Percentiles rank a stretch among this genome's conserved stretches.
These are phyloP conservation scores for Dothiorella sarmentorum DNA, from an alignment of 2,329 filamentous ascomycete genomes.

Conservation along the genomic window DNA sequence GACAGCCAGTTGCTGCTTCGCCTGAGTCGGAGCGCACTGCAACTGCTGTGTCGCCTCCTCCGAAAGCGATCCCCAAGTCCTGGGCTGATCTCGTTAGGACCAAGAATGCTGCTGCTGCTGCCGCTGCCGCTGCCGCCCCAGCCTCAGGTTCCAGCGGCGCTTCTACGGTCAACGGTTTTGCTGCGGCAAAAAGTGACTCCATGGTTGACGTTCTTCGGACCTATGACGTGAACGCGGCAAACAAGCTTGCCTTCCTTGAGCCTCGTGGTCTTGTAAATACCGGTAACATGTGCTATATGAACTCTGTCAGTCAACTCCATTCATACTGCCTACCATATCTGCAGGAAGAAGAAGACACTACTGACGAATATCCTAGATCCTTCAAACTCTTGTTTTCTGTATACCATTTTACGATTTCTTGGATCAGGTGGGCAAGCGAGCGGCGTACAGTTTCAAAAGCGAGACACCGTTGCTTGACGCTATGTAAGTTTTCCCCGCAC, in stretches of 20 bases:
- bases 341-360: background rate
- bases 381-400: slow-evolving; percentile 94
- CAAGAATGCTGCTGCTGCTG: slow-evolving; percentile 40
- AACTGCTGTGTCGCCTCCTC: slow-evolving; percentile 39
- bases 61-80: slow-evolving; percentile 55
- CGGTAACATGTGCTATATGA: slow-evolving; percentile 99
- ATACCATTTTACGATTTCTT: slow-evolving; percentile 92
- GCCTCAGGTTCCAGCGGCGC: slow-evolving; percentile 27
- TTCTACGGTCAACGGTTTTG: slow-evolving; percentile 39
- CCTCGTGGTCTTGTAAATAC: slow-evolving; percentile 93
- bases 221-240: slow-evolving; percentile 63
- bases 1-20: slow-evolving; percentile 19
- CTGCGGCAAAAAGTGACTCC: slow-evolving; percentile 54
- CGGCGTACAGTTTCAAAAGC: slow-evolving; percentile 88
- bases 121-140: slow-evolving; percentile 25
- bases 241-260: slow-evolving; percentile 78
- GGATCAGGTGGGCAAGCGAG: slow-evolving; percentile 78
- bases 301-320: slow-evolving; percentile 68
- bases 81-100: slow-evolving; percentile 67
- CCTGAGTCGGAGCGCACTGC: slow-evolving; percentile 32
- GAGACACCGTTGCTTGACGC: slow-evolving; percentile 91
- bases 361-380: slow-evolving; percentile 60
- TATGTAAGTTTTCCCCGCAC: slow-evolving; percentile 61
- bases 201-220: slow-evolving; percentile 73
- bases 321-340: background rate